phyloP scores from a whole-genome alignment of 192 early-diverging fungal genomes.

The Coemansia sp. region DNA sequence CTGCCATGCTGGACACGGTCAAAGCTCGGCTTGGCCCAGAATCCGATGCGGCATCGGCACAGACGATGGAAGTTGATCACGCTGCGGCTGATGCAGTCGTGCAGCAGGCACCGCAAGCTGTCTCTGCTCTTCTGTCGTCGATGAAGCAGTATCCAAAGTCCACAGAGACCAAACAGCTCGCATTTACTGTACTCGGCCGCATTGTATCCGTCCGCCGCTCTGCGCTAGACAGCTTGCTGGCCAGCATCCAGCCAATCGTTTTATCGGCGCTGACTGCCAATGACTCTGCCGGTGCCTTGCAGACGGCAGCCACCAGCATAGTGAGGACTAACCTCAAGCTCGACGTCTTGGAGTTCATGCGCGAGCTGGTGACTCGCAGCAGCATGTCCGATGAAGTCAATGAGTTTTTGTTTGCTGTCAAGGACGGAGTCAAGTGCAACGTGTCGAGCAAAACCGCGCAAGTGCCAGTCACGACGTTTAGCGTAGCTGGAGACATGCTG shows the following conservation, averaged over 20 bases:
- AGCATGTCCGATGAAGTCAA: constrained; percentile 12
- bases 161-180: constrained; percentile 51
- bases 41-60: neutral
- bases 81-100: constrained; percentile 7
- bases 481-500: constrained; percentile 17
- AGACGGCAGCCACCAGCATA: constrained; percentile 33
- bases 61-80: constrained; percentile 31
- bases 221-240: constrained; percentile 25
- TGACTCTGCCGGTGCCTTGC: constrained; percentile 31
- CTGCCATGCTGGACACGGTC: constrained; percentile 16
- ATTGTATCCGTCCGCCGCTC: constrained; percentile 13
- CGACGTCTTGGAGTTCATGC: constrained; percentile 44
- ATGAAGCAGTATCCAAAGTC: constrained; percentile 34
- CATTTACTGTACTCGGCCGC: constrained; percentile 31
- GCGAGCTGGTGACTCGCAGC: constrained; percentile 11
- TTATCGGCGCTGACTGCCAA: constrained; percentile 23
- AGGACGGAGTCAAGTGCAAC: constrained; percentile 16
- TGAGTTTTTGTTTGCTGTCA: constrained; percentile 18
- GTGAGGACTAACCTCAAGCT: constrained; percentile 47
- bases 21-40: neutral
- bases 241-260: constrained; percentile 17
- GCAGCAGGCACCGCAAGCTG: constrained; percentile 26
- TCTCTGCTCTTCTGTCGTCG: constrained; percentile 27
- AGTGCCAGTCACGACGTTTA: constrained; percentile 23
- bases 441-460: constrained; percentile 32